Percentiles rank a stretch among this genome's conserved stretches.
phyloP scores from a whole-genome alignment of 441 rosid genomes.

The Pelargonium australe region DNA sequence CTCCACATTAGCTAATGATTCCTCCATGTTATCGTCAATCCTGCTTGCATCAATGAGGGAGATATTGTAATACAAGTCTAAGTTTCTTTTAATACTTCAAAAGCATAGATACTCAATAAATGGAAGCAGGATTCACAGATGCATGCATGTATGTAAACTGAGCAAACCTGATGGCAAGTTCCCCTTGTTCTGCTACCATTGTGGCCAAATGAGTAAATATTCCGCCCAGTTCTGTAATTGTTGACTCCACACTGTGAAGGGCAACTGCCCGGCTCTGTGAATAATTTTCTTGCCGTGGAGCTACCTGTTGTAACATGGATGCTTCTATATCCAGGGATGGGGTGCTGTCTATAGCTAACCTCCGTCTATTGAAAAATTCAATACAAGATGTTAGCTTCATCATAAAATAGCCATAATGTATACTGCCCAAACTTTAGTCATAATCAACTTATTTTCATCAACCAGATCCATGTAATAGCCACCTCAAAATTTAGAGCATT shows the following conservation, averaged over 20 bases:
- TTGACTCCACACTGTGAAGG: slow-evolving; percentile 85
- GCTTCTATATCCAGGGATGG: slow-evolving; percentile 77
- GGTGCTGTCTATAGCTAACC: slow-evolving; percentile 57
- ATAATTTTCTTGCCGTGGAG: slow-evolving; percentile 69
- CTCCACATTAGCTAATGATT: slow-evolving; percentile 75
- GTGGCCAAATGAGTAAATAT: slow-evolving; percentile 92
- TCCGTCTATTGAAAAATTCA: slow-evolving; percentile 46
- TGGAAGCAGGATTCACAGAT: slow-evolving; percentile 5
- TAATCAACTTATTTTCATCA: background rate
- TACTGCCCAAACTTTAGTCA: background rate
- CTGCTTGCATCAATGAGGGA: slow-evolving; percentile 32
- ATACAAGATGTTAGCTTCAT: background rate
- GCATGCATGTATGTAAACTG: slow-evolving; percentile 6
- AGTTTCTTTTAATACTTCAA: background rate
- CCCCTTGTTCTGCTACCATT: slow-evolving; percentile 91
- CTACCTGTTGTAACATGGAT: slow-evolving; percentile 87
- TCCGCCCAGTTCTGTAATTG: slow-evolving; percentile 84
- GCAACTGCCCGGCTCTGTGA: slow-evolving; percentile 64
- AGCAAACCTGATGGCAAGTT: slow-evolving; percentile 76
- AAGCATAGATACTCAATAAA: background rate
- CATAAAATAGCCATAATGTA: background rate
- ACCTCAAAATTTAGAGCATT: background rate
- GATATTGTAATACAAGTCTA: slow-evolving; percentile 6
- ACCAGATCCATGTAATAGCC: background rate
- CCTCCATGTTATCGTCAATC: slow-evolving; percentile 89